Base-by-base conservation (phyloP, 75 land plant genomes). In the Pseudotsuga menziesii region DNA sequence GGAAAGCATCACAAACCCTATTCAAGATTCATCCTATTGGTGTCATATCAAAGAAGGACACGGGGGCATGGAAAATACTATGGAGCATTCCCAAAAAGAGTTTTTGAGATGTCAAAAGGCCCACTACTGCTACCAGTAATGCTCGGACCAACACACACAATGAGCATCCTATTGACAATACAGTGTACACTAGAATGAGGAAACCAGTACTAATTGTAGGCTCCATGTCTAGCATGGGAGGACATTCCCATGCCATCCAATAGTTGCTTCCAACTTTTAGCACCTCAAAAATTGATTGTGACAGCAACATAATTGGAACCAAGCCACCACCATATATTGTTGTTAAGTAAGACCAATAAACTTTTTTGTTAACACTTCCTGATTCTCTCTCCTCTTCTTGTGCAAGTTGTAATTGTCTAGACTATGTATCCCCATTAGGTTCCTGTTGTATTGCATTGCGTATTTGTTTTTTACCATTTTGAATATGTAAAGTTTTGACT, bases 191-290 rank as follows among this genome's bases (percentile, higher is more conserved):
- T 25, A 88, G 77, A 62, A 95, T 83, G 14, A 95, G 81, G 14
- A 80, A 17, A 14, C 57, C 56, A 59, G 83, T 85, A 63, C 84
- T 83, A 22, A 81, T 20, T 14, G 16, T 60, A 12, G 87, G 83
- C 64, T 78, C 73, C 14, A 73, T 57, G 2, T 76, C 84, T 72
- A 57, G 58, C 44, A 89, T 82, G 22, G 89, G 75, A 57, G 98
- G 97, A 88, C 86, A 85, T 80, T 94, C 91, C 98, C 98, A 95
- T 70, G 97, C 92, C 88, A 95, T 95, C 98, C 98, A 95, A 69
- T 92, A 95, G 82, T 95, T 95, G 77, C 94, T 88, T 27, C 83
- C 86, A 59, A 93, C 78, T 66, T 95, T 97, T 27, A 88, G 64
- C 35, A 86, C 81, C 76, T 93, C 89, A 73, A 94, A 94, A 29